phyloP scores from a whole-genome alignment of 148 eudicot species.

The Rhododendron griersonianum region DNA sequence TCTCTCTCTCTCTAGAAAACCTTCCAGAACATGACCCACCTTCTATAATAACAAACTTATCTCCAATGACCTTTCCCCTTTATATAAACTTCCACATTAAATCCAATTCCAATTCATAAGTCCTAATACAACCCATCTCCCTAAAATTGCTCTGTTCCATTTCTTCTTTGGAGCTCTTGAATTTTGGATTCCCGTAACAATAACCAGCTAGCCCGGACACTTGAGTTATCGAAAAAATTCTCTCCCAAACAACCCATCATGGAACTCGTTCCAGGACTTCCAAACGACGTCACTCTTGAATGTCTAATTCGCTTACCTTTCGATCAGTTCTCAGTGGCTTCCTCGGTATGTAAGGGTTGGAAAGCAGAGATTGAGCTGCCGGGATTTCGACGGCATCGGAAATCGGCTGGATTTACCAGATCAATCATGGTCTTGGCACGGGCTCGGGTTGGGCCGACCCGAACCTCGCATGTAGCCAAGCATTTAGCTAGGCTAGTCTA shows the following conservation, averaged over 20 bases:
- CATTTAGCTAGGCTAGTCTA: slow-evolving; percentile 27
- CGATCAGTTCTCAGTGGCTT: slow-evolving; percentile 33
- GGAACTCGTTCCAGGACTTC: slow-evolving; percentile 77
- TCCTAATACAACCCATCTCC: background rate
- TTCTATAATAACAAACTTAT: background rate
- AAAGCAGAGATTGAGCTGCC: slow-evolving; percentile 34
- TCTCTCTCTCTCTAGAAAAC: background rate
- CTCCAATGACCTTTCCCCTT: background rate
- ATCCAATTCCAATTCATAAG: background rate
- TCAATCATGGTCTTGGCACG: slow-evolving; percentile 53
- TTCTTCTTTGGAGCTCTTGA: background rate
- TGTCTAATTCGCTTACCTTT: slow-evolving; percentile 58
- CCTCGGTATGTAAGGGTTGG: slow-evolving; percentile 55
- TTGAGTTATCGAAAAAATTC: background rate
- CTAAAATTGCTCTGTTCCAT: background rate
- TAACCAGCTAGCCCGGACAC: background rate
- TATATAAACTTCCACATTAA: background rate
- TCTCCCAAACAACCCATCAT: slow-evolving; percentile 1
- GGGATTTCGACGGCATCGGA: slow-evolving; percentile 40
- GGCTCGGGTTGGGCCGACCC: slow-evolving; percentile 28
- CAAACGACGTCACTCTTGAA: slow-evolving; percentile 56
- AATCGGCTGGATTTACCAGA: slow-evolving; percentile 34
- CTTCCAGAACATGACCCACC: slow-evolving; percentile 3
- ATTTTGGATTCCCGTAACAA: background rate
- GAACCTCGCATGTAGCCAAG: slow-evolving; percentile 4